Conservation (phyloP, 345 rosid genomes). For the Rhodamnia argentea region DNA sequence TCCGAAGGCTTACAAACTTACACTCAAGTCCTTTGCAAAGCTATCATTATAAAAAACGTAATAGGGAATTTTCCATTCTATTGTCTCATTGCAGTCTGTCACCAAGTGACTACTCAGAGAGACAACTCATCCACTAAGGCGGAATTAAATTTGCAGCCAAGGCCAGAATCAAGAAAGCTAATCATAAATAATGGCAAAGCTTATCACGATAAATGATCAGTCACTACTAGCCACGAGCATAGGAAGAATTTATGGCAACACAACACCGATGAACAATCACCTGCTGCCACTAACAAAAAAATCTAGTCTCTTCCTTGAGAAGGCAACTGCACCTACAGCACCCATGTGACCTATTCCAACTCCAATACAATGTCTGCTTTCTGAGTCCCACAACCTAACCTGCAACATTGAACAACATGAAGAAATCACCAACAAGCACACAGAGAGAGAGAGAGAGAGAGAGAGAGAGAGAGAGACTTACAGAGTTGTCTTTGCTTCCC, state of each 20-base stretch:
- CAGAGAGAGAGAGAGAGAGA: neutral
- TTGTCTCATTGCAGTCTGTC: neutral
- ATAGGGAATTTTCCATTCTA: neutral
- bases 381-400: slow-evolving; percentile 89
- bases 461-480: slow-evolving; percentile 19
- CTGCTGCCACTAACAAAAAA: slow-evolving; percentile 94
- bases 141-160: neutral
- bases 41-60: neutral
- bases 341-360: slow-evolving; percentile 86
- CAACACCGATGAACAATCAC: slow-evolving; percentile 14
- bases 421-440: neutral
- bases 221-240: neutral
- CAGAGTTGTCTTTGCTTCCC: slow-evolving; percentile 88
- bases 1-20: neutral
- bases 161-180: neutral
- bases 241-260: neutral
- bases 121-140: neutral
- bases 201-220: neutral
- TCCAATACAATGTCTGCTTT: slow-evolving; percentile 62
- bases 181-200: neutral
- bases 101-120: neutral
- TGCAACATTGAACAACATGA: slow-evolving; percentile 14
- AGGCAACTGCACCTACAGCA: slow-evolving; percentile 85
- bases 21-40: neutral
- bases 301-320: slow-evolving; percentile 52